Base-by-base conservation (phyloP, 2,329 filamentous ascomycete species). In the Xylaria sp. region DNA sequence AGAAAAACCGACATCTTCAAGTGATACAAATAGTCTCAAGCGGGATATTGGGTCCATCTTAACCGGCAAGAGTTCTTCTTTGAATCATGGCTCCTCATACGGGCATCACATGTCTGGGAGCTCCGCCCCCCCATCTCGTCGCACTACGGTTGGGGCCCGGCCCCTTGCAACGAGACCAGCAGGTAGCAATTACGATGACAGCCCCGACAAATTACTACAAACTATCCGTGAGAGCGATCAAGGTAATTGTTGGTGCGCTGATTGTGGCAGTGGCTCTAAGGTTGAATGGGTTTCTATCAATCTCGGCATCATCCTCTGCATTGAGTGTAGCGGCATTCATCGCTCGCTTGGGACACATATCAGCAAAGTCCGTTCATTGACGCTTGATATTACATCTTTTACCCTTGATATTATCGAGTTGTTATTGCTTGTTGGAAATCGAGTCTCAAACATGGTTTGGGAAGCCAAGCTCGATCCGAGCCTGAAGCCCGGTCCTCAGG, bases 231-330 rank as follows among this genome's bases (percentile, higher is more conserved):
- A 97, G 67, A 92, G 92, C 59, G 96, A 99, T 77, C 92, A 97
- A 76, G 94, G 94, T 49, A 99, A 99, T 80, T 91, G 89, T 74
- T 92, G 92, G 88, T 99, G 96, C 79, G 96, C 96, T 18, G 96
- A 99, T 79, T 99, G 96, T 78, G 93, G 93, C 12, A 97, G 94
- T 8, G 91, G 92, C 41, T 89, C 90, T 77, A 98, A 98, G 83
- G 94, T 97, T 25, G 96, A 99, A 80, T 99, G 96, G 96, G 96
- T 98, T 33, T 98, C 96, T 0, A 97, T 99, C 82, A 99, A 99
- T 76, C 86, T 99, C 4, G 96, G 93, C 55, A 97, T 99, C 68
- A 91, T 99, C 63, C 87, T 99, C 23, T 99, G 96, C 82, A 98
- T 98, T 78, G 95, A 99, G 80, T 99, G 96, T 82, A 97, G 94